Base-by-base conservation (phyloP, 73 alveolate species). In the Halteria grandinella region DNA sequence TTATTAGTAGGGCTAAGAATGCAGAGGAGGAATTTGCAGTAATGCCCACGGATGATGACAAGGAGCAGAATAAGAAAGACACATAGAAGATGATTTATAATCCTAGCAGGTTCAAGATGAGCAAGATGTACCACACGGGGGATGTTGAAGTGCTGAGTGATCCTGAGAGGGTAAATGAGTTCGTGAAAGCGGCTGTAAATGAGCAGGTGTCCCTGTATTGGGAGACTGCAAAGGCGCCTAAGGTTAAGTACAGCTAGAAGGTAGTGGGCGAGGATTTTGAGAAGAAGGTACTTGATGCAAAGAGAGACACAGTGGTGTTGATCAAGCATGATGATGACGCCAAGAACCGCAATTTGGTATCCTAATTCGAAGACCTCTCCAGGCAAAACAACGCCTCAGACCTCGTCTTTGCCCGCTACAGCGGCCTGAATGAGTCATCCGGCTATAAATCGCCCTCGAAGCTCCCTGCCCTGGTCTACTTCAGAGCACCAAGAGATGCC, bases 191-290 rank as follows among this genome's bases (percentile, higher is more conserved):
- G 10, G 70, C 84, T 7, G 32, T 43, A 33, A 39, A 59, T n/a
- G 80, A 55, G 5, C 49, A 58, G 28, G 29, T 27, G 11, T 45
- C 54, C 12, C 55, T 0, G 8, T 83, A 51, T 57, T 73, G 74
- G 62, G 85, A 83, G 17, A 37, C 78, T 12, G 87, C 74, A 21
- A 49, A 32, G 18, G 15, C 37, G 5, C 87, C 83, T 2, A 34
- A 47, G 11, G 21, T 36, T 12, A 39, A 51, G 18, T 50, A 47
- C 45, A 4, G 84, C 33, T 28, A 60, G 47, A 83, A 52, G 37
- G 58, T 83, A 0, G 92, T 83, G 15, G 92, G 92, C 5, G 92
- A 73, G 28, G 92, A 83, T 34, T 72, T 83, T 41, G 69, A 43
- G 10, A 50, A 41, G 54, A 58, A 60, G 21, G 62, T 83, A 1